phyloP scores from a whole-genome alignment of 208 protist species.

The Trypanosoma cruzi region DNA sequence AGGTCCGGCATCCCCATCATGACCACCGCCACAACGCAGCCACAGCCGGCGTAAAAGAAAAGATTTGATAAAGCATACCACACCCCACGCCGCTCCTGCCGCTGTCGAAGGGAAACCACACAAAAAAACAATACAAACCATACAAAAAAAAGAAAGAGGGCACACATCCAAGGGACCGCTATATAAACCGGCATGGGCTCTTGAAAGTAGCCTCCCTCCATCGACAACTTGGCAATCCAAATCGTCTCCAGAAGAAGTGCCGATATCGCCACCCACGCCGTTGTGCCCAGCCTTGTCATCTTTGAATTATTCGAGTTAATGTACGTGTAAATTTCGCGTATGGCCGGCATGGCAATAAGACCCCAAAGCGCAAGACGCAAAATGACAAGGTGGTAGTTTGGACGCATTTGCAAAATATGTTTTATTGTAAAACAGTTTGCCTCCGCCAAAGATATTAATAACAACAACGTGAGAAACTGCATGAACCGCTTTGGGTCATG shows the following conservation, averaged over 20 bases:
- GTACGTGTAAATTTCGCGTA: conserved; percentile 95
- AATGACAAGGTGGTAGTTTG: conserved; percentile 88
- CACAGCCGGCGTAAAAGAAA: conserved; percentile 61
- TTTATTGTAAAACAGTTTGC: conserved; percentile 97
- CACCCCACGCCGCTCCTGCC: conserved; percentile 32
- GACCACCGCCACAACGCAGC: conserved; percentile 61
- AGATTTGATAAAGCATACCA: conserved; percentile 21
- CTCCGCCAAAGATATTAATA: conserved; percentile 91
- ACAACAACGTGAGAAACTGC: conserved; percentile 64
- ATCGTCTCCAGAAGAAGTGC: conserved; percentile 76
- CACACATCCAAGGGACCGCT: conserved; percentile 68
- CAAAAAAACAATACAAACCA: conserved; percentile 85
- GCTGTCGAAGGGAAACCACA: conserved; percentile 43
- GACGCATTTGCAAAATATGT: conserved; percentile 91
- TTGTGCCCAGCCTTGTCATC: conserved; percentile 88
- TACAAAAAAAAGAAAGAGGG: conserved; percentile 44
- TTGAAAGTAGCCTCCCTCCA: conserved; percentile 81
- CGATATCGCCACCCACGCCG: conserved; percentile 86
- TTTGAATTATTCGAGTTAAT: conserved; percentile 57
- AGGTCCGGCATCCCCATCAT: conserved; percentile 84
- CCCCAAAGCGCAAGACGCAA: conserved; percentile 88
- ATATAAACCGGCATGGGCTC: conserved; percentile 73
- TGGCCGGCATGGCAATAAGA: conserved; percentile 76
- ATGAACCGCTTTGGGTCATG: conserved; percentile 69
- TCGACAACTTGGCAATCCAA: conserved; percentile 66